Evolutionary conservation across 192 early-diverging fungal genomes (phyloP), one percentile per base, ranked within the genome.

Genomic region (Umbelopsis vinacea): DNA sequence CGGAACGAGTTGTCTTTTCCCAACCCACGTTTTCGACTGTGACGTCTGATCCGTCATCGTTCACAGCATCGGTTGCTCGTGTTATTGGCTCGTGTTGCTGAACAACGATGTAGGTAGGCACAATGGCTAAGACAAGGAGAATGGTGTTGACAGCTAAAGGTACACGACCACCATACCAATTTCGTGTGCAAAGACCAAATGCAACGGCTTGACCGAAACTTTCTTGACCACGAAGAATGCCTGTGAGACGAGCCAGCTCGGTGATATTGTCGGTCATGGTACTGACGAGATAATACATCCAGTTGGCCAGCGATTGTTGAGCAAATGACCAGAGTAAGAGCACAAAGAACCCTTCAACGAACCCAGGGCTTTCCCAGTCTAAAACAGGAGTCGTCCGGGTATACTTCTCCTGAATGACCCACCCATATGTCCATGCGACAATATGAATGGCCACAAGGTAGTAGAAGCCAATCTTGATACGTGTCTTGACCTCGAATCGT

Each of bases 251-350:
- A 47, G 22, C 22, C 9, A 69, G 15, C 7, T 69, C 68, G 5
- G 68, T 69, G 46, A 69, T 69, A 46, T 69, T 69, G 21, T 45
- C 68, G 21, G 68, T 48, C 68, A 69, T 69, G 2, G 68, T 69
- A 50, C 68, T 69, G 29, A 69, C 68, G 33, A 69, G 24, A 50
- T 69, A 69, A 48, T 69, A 69, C 68, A 69, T 69, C 68, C 68
- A 69, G 21, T 69, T 69, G 0, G 68, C 68, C 46, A 69, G 46
- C 6, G 68, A 46, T 69, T 69, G 68, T n/a, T 48, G 48, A 7
- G 68, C 43, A 50, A 69, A 22, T 19, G 22, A 8, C 68, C 68
- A 69, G 6, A 69, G 26, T 1, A 69, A 12, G 6, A 69, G 19
- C 6, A 69, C 68, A 26, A 69, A 69, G 47, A 69, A 69, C 3